phyloP scores from a whole-genome alignment of 805 yeast genomes.

The Candida hungchunana region DNA sequence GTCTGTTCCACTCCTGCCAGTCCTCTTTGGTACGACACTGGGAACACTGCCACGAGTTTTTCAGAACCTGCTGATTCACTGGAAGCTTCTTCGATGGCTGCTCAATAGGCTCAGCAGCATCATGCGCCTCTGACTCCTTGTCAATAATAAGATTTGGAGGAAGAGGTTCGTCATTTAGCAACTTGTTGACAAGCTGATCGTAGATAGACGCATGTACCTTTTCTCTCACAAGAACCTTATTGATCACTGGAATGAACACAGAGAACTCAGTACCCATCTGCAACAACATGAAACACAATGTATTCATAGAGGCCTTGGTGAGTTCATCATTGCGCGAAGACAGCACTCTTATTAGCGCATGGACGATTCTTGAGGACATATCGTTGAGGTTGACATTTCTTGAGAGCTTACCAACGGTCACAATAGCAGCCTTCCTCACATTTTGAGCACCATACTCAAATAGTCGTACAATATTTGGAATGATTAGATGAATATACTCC shows the following conservation, averaged over 20 bases:
- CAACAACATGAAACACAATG: constrained; percentile 69
- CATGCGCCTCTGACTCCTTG: constrained; percentile 42
- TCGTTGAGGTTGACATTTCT: constrained; percentile 71
- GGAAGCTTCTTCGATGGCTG: constrained; percentile 73
- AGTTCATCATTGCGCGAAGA: constrained; percentile 51
- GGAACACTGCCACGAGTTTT: constrained; percentile 87
- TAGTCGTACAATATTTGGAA: constrained; percentile 81
- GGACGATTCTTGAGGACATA: constrained; percentile 86
- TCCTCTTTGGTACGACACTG: constrained; percentile 89
- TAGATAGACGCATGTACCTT: constrained; percentile 68
- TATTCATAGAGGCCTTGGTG: constrained; percentile 63
- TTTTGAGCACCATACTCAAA: constrained; percentile 64
- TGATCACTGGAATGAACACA: constrained; percentile 81
- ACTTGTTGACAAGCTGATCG: constrained; percentile 74
- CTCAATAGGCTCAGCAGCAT: constrained; percentile 48
- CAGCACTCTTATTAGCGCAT: constrained; percentile 74
- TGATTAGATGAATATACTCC: constrained; percentile 78
- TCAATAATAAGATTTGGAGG: constrained; percentile 73
- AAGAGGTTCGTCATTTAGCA: constrained; percentile 79
- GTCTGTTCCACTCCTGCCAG: constrained; percentile 96
- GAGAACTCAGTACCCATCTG: constrained; percentile 82
- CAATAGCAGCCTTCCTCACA: constrained; percentile 70
- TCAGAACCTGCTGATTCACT: constrained; percentile 56
- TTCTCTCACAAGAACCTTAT: constrained; percentile 56
- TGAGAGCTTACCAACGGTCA: constrained; percentile 77